These are phyloP conservation scores for Malus hybrid DNA, from an alignment of 331 rosid genomes.

Conservation along the genomic window DNA sequence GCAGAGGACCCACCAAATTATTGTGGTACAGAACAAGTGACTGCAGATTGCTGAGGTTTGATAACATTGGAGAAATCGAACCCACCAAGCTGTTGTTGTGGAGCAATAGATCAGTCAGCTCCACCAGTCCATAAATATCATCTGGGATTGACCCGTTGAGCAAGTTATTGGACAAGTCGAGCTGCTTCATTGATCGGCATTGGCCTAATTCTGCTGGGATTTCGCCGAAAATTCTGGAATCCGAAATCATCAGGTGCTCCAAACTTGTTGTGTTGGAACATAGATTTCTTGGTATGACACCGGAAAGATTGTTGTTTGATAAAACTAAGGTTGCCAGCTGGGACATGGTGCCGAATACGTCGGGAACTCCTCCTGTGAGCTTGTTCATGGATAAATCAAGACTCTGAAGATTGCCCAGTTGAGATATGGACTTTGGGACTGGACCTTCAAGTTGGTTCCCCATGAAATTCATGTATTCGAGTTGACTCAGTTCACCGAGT, in stretches of 20 bases:
- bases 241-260: conserved; percentile 49
- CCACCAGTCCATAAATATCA: conserved; percentile 41
- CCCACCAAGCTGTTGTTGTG: conserved; percentile 80
- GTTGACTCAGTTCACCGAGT: conserved; percentile 52
- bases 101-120: conserved; percentile 59
- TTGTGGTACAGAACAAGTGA: conserved; percentile 63
- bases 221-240: conserved; percentile 44
- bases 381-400: conserved; percentile 69
- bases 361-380: conserved; percentile 59
- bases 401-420: conserved; percentile 51
- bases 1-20: conserved; percentile 57
- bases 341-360: conserved; percentile 58
- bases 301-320: conserved; percentile 58
- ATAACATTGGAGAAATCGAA: conserved; percentile 53
- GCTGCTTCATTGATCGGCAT: conserved; percentile 56
- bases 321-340: conserved; percentile 49
- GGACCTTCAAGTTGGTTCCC: conserved; percentile 60
- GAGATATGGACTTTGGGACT: conserved; percentile 48
- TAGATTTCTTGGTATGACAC: conserved; percentile 46
- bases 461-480: conserved; percentile 54
- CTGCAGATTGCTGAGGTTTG: conserved; percentile 51
- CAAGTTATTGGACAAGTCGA: conserved; percentile 70
- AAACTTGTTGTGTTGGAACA: conserved; percentile 68
- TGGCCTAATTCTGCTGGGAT: conserved; percentile 55
- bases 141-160: conserved; percentile 63